Evolutionary conservation across 495 filamentous ascomycete species (phyloP), one percentile per base, ranked within the genome.

Genomic region (Physcia stellaris): DNA sequence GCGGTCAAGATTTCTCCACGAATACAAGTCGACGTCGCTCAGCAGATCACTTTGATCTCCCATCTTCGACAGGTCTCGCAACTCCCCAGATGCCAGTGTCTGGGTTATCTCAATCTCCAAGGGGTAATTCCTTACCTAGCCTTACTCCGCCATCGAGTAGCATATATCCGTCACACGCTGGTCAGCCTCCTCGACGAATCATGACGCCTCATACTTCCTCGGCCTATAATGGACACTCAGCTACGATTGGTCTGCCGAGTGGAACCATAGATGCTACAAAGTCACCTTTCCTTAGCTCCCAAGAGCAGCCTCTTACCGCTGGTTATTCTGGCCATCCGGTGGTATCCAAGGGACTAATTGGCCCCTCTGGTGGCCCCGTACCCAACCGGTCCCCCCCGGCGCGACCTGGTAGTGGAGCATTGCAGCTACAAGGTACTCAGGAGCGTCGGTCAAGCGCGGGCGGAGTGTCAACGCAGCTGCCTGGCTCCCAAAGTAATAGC

Each of bases 151-250:
- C 58, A 37, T 24, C 46, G 40, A 42, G 40, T 24, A 41, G 22
- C 16, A 59, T 55, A 3, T 53, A 62, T 35, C 69, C 52, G 37
- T 56, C 57, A 32, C 61, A 42, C 45, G 60, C 48, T 53, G 53
- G 49, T 43, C 50, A 60, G 37, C 54, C 59, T 1, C 41, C 56
- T 16, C 66, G 75, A 34, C 65, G 66, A 39, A 66, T 75, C n/a
- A 61, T 82, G 48, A 77, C 73, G 24, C 79, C 80, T 16, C 65
- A 66, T 40, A 83, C 80, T 12, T 79, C 80, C 16, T 61, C 70
- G 11, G 52, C 56, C 11, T 62, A 63, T 40, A 28, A 60, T 11
- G 55, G 60, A 16, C 62, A 65, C 24, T 59, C 62, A 20, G 60
- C 60, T 5, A 65, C 66, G 27, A 54, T 61, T n/a, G 62, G 55